These are phyloP conservation scores for Pseudogymnoascus sp. DNA, from an alignment of 2,329 filamentous ascomycete species.

Conservation along the genomic window DNA sequence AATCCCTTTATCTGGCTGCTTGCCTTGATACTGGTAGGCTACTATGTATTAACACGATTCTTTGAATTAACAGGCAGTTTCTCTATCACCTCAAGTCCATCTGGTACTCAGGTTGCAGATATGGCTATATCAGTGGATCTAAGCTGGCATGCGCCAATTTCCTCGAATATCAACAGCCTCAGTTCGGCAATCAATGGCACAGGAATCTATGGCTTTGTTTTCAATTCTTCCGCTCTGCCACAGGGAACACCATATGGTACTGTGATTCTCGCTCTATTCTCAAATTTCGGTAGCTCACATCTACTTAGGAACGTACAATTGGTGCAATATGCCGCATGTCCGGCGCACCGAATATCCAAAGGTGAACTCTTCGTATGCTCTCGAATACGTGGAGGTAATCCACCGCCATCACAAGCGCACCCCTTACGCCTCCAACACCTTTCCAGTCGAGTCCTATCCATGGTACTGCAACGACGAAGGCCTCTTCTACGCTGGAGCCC, in stretches of 20 bases:
- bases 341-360: background rate
- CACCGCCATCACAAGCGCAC: background rate
- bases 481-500: background rate
- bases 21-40: background rate
- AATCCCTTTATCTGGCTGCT: background rate
- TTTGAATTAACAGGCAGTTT: background rate
- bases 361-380: background rate
- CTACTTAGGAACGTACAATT: background rate
- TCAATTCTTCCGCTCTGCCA: background rate
- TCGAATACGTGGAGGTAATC: background rate
- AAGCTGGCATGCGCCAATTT: background rate
- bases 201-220: constrained; percentile 15
- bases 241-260: background rate
- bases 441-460: background rate
- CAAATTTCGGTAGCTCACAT: background rate
- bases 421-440: background rate
- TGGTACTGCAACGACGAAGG: background rate
- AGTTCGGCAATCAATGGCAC: background rate
- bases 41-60: background rate
- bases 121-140: background rate
- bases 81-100: background rate
- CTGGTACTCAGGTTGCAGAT: background rate
- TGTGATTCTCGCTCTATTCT: background rate
- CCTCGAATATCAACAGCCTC: background rate
- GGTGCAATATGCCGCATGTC: background rate